phyloP scores from a whole-genome alignment of 495 filamentous ascomycete genomes.

The Mytilinidion resinicola region DNA sequence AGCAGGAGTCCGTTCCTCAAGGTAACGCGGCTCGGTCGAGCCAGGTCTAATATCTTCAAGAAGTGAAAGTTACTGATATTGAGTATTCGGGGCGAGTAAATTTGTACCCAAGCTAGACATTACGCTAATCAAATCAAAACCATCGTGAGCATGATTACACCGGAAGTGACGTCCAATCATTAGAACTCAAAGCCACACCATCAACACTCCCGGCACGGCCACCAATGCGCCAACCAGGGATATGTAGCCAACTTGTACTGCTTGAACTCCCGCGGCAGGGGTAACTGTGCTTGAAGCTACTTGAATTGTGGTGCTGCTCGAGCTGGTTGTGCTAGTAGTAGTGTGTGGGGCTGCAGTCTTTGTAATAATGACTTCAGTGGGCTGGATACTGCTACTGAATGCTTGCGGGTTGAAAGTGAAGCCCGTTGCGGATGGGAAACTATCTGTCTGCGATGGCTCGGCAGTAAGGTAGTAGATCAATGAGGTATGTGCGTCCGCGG shows the following conservation, averaged over 20 bases:
- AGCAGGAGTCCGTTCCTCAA: too few relatives aligned
- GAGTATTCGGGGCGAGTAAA: too few relatives aligned
- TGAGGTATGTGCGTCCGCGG: slow-evolving; percentile 9
- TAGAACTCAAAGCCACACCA: slow-evolving; percentile 1
- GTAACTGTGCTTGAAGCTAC: background rate
- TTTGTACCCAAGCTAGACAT: too few relatives aligned
- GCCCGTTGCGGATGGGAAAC: background rate
- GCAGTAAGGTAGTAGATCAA: background rate
- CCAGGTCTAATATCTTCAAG: too few relatives aligned
- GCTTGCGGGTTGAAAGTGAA: background rate
- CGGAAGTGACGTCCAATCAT: too few relatives aligned
- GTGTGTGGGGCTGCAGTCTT: background rate
- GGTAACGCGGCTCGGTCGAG: too few relatives aligned
- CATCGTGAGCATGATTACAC: too few relatives aligned
- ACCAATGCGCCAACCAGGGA: background rate
- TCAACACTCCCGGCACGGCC: background rate
- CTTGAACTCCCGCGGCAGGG: background rate
- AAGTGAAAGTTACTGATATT: too few relatives aligned
- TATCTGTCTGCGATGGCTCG: background rate
- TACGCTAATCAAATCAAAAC: too few relatives aligned
- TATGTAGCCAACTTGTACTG: background rate
- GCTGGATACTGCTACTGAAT: background rate
- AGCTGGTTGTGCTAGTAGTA: background rate
- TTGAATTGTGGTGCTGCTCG: background rate
- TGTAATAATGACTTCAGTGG: background rate